These are phyloP conservation scores for Mortierella sp. DNA, from an alignment of 371 early-diverging fungal species.

Conservation along the genomic window DNA sequence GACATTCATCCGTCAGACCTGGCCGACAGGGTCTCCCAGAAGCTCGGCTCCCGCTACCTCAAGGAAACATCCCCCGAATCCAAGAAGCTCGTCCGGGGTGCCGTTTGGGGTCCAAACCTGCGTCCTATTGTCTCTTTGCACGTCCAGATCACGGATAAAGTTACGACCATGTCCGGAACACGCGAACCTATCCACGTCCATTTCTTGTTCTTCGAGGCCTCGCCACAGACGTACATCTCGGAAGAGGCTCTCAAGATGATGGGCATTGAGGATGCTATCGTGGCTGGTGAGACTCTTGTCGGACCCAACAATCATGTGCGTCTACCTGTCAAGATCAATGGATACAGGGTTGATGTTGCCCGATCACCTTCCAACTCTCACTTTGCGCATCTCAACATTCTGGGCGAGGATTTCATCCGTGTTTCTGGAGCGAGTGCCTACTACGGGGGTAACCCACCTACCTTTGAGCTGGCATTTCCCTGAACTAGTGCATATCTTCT, in stretches of 20 bases:
- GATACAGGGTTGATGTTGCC: constrained; percentile 10
- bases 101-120: constrained; percentile 20
- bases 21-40: constrained; percentile 1
- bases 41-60: constrained; percentile 20
- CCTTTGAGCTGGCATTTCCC: constrained; percentile 28
- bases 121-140: constrained; percentile 28
- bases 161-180: constrained; percentile 33
- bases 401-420: constrained; percentile 31
- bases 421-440: constrained; percentile 16
- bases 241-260: constrained; percentile 26
- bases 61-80: not conserved
- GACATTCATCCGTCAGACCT: constrained; percentile 30
- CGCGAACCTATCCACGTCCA: constrained; percentile 28
- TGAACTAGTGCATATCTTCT: not conserved
- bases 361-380: constrained; percentile 34
- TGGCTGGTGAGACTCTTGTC: constrained; percentile 13
- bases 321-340: constrained; percentile 40
- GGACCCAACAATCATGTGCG: constrained; percentile 4
- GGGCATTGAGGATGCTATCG: constrained; percentile 34
- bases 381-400: constrained; percentile 43
- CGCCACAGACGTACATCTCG: constrained; percentile 38
- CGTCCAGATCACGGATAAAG: constrained; percentile 29
- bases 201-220: constrained; percentile 31
- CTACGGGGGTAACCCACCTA: constrained; percentile 25
- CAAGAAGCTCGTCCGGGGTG: constrained; percentile 11